These are phyloP conservation scores for Brassica cretica DNA, from an alignment of 345 rosid species.

Conservation along the genomic window DNA sequence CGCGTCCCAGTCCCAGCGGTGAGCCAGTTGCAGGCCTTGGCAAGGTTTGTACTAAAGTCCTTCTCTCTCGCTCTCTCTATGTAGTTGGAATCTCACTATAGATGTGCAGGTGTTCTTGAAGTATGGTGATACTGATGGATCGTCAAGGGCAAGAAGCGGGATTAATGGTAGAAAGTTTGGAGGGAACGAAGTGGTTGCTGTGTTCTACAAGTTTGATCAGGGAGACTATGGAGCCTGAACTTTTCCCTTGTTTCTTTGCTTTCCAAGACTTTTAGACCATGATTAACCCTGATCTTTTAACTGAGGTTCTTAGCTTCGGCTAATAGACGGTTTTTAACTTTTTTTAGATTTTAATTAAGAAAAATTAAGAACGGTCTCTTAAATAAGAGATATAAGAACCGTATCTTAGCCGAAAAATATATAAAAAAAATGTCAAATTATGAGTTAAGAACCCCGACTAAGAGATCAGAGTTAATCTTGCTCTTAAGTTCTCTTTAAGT, in stretches of 20 bases:
- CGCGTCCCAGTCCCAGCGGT: conserved; percentile 68
- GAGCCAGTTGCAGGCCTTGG: conserved; percentile 63
- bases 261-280: too few species aligned
- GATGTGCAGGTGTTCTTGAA: conserved; percentile 73
- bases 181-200: conserved; percentile 77
- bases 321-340: too few species aligned
- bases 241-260: not conserved
- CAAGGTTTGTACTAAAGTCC: too few species aligned
- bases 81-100: not conserved
- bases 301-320: too few species aligned
- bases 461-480: too few species aligned
- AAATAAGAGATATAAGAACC: too few species aligned
- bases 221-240: conserved; percentile 69
- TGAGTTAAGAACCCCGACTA: too few species aligned
- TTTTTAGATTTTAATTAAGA: too few species aligned
- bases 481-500: not conserved
- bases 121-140: conserved; percentile 65
- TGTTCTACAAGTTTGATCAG: conserved; percentile 66
- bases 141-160: conserved; percentile 60
- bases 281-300: too few species aligned
- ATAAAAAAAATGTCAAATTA: too few species aligned
- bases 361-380: too few species aligned
- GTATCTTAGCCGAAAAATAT: too few species aligned
- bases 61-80: not conserved
- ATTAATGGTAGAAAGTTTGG: conserved; percentile 87